A percentile compares a stretch with the other conserved stretches of the same genome.
phyloP scores from a whole-genome alignment of 345 rosid species.

The Bruguiera sexangula region DNA sequence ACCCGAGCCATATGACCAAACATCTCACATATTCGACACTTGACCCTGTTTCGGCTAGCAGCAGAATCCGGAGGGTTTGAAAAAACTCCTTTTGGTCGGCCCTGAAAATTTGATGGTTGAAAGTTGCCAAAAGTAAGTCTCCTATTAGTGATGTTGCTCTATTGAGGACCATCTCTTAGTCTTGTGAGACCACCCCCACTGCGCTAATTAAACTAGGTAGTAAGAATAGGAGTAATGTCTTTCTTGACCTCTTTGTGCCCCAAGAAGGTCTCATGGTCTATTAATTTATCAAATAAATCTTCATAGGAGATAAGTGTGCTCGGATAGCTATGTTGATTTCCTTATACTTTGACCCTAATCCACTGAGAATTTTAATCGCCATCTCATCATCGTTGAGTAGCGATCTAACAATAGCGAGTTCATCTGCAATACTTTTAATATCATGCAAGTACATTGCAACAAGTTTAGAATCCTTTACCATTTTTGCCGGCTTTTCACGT shows the following conservation, averaged over 20 bases:
- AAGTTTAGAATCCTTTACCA: background rate
- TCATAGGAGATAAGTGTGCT: background rate
- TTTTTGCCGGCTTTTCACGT: background rate
- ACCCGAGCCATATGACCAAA: too few species aligned
- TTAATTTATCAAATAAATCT: background rate
- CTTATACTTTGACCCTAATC: background rate
- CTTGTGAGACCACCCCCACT: background rate
- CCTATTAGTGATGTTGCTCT: too few species aligned
- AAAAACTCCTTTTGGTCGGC: too few species aligned
- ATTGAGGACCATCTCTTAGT: background rate
- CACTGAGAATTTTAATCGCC: background rate
- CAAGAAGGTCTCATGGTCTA: background rate
- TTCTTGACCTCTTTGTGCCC: background rate
- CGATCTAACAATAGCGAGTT: background rate
- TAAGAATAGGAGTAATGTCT: background rate
- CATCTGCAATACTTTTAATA: background rate
- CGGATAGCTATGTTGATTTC: background rate
- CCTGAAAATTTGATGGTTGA: too few species aligned
- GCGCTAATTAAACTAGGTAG: background rate
- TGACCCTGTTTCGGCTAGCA: too few species aligned
- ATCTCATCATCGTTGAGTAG: background rate
- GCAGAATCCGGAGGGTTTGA: too few species aligned
- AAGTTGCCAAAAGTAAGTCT: too few species aligned
- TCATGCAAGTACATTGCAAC: background rate
- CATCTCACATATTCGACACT: too few species aligned